A percentile compares a stretch with the other conserved stretches of the same genome.
These are phyloP conservation scores for Saccharum hybrid DNA, from an alignment of 202 grass and related monocot genomes.

Conservation along the genomic window DNA sequence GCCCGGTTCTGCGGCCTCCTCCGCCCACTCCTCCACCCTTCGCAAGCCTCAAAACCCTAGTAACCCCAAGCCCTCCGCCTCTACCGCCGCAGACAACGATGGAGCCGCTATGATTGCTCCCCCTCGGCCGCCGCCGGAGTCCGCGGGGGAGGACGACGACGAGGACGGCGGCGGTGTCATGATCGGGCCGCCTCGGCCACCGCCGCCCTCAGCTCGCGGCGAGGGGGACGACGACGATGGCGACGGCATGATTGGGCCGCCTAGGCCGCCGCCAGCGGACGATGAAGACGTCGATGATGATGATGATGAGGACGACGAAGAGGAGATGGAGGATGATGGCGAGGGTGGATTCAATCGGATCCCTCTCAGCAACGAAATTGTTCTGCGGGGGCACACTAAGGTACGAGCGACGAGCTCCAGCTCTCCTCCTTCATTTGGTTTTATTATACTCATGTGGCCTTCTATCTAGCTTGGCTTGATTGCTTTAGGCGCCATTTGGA, in stretches of 20 bases:
- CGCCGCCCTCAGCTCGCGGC: slow-evolving; percentile 16
- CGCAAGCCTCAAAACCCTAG: slow-evolving; percentile 69
- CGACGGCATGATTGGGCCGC: slow-evolving; percentile 66
- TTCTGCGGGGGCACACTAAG: slow-evolving; percentile 85
- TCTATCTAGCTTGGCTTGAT: slow-evolving; percentile 1
- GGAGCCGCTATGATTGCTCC: slow-evolving; percentile 34
- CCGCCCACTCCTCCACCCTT: slow-evolving; percentile 73
- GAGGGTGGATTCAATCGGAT: slow-evolving; percentile 63
- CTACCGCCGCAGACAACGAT: slow-evolving; percentile 33
- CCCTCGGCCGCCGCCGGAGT: slow-evolving; percentile 27
- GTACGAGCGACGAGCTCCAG: slow-evolving; percentile 41
- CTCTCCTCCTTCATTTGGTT: not conserved
- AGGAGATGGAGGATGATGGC: slow-evolving; percentile 50
- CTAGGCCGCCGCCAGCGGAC: slow-evolving; percentile 41
- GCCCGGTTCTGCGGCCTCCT: slow-evolving; percentile 31
- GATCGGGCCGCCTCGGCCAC: slow-evolving; percentile 64
- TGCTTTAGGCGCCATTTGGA: not conserved
- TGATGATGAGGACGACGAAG: slow-evolving; percentile 7
- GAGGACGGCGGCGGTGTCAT: slow-evolving; percentile 38
- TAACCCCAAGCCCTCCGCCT: slow-evolving; percentile 31
- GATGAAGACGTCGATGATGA: slow-evolving; percentile 40
- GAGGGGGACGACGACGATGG: slow-evolving; percentile 47
- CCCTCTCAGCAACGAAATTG: slow-evolving; percentile 90
- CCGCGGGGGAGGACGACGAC: slow-evolving; percentile 38
- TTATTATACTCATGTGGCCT: not conserved